Base-by-base conservation (phyloP, 768 basidiomycete species). In the Hygrocybe coccinea region DNA sequence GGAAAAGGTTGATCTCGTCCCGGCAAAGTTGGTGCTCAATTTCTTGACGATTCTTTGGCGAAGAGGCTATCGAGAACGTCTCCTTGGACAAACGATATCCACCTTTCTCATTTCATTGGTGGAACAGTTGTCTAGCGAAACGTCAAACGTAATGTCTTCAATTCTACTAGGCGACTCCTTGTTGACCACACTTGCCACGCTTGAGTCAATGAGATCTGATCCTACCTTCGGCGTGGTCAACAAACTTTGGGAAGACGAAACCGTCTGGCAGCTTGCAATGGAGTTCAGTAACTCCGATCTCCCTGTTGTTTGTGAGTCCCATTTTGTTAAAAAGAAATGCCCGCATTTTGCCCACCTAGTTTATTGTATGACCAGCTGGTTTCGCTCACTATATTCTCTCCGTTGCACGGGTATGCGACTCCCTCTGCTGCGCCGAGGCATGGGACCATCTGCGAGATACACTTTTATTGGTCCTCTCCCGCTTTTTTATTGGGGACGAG, bases 361-460 rank as follows among this genome's bases (percentile, higher is more conserved):
- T 50, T 15, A 22, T 22, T 47, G 41, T 22, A 33, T 22, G 38
- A 12, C 11, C 47, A 84, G 83, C 77, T 54, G 72, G 76, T 1
- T 72, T 83, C 59, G 71, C 83, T 5, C 57, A 72, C 24, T 79
- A 77, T 58, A 64, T 82, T 45, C 50, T 72, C 3, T 65, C 69
- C 5, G 64, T 64, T 4, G 52, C 59, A 2, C 50, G 60, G 33
- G 49, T 56, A 0, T 65, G 64, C 39, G 75, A 75, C 49, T 59
- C 75, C 2, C 63, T 83, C 29, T 65, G 68, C 37, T 70, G 70
- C 54, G 69, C 75, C 9, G 84, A 86, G 62, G 74, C 76, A 44
- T 84, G 82, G 79, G 71, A 79, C 44, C 74, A 79, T 62, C 64
- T 89, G 50, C 67, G 79, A 25, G 79, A 82, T 51, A 67, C 72